These are phyloP conservation scores for Phyllosticta capitalensis DNA, from an alignment of 2,329 filamentous ascomycete species.

Conservation along the genomic window DNA sequence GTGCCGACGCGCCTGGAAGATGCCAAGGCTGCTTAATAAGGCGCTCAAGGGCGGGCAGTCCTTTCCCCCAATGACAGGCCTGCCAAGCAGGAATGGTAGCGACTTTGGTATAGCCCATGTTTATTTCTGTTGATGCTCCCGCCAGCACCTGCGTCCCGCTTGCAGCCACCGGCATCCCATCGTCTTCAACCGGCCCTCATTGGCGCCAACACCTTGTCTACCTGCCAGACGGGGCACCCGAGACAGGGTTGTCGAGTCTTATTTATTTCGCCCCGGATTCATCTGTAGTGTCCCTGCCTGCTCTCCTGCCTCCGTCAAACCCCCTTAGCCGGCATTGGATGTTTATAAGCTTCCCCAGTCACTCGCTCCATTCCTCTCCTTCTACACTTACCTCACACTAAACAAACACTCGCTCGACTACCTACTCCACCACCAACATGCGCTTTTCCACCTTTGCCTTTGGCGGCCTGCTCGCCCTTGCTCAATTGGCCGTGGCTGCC, in stretches of 20 bases:
- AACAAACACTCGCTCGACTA: slow-evolving; percentile 12
- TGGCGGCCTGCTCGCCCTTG: slow-evolving; percentile 30
- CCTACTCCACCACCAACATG: slow-evolving; percentile 22
- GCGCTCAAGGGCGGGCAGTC: not conserved
- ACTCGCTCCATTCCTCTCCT: slow-evolving; percentile 14
- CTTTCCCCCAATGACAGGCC: not conserved
- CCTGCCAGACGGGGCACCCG: not conserved
- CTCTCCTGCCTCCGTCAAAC: not conserved
- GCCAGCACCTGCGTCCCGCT: not conserved
- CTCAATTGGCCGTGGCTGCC: slow-evolving; percentile 13
- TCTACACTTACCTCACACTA: slow-evolving; percentile 4
- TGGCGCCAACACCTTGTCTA: not conserved
- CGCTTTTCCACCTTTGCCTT: slow-evolving; percentile 37
- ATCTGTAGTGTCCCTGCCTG: not conserved
- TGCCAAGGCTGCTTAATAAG: not conserved
- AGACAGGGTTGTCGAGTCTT: not conserved
- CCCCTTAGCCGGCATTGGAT: not conserved
- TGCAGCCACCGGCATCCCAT: not conserved
- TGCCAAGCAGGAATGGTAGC: not conserved
- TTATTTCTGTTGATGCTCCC: not conserved
- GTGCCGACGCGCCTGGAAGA: not conserved
- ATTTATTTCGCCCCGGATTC: not conserved
- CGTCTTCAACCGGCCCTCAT: not conserved
- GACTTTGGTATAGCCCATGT: not conserved
- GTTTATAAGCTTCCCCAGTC: not conserved